These are phyloP conservation scores for Pyrenochaeta sp. DNA, from an alignment of 2,329 filamentous ascomycete species.

Conservation along the genomic window DNA sequence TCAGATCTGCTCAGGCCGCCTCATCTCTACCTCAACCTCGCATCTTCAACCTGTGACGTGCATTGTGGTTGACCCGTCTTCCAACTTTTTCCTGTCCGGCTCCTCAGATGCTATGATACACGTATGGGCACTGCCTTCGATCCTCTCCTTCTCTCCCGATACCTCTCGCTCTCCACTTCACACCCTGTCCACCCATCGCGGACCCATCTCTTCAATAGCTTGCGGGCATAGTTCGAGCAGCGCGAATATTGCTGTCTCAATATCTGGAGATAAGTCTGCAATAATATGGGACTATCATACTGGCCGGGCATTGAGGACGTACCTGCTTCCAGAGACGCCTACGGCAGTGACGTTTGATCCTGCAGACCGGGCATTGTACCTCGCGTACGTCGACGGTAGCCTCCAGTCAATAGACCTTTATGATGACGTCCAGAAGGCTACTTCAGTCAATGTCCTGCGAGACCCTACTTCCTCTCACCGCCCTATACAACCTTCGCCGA, in stretches of 20 bases:
- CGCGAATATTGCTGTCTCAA: conserved; percentile 84
- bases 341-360: conserved; percentile 80
- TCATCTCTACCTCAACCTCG: conserved; percentile 77
- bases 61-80: conserved; percentile 74
- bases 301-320: conserved; percentile 78
- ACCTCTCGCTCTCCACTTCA: conserved; percentile 72
- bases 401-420: conserved; percentile 83
- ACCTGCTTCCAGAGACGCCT: conserved; percentile 78
- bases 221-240: conserved; percentile 73
- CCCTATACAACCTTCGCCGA: conserved; percentile 54
- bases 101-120: conserved; percentile 90
- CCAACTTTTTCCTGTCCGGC: conserved; percentile 77
- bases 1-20: conserved; percentile 77
- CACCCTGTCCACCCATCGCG: conserved; percentile 80
- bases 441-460: conserved; percentile 52
- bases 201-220: conserved; percentile 71
- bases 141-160: conserved; percentile 70
- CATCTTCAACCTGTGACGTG: conserved; percentile 84
- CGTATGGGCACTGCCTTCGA: conserved; percentile 83
- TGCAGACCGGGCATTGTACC: conserved; percentile 81
- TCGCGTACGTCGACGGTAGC: conserved; percentile 80
- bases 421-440: conserved; percentile 54
- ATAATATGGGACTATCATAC: conserved; percentile 93
- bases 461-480: conserved; percentile 66
- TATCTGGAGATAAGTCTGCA: conserved; percentile 85